Conservation (phyloP, 2,329 filamentous ascomycete species). For the Fusarium succisae region DNA sequence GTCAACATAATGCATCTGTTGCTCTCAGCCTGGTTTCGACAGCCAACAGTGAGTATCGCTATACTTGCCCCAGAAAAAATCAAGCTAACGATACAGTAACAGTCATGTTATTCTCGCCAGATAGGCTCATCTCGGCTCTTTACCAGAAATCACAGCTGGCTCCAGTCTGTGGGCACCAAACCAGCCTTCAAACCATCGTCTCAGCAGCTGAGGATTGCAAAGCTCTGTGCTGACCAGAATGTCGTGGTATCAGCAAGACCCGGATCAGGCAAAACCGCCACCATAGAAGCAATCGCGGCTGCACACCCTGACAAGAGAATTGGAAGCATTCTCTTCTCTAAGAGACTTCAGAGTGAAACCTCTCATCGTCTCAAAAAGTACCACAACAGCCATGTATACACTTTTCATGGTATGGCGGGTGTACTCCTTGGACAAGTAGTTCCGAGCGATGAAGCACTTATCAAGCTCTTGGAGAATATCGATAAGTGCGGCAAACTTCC, state of each 20-base stretch:
- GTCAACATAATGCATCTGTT: background rate
- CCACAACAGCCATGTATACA: slow-evolving; percentile 32
- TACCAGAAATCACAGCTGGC: background rate
- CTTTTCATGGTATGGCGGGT: slow-evolving; percentile 42
- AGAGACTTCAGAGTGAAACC: slow-evolving; percentile 41
- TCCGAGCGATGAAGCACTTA: slow-evolving; percentile 30
- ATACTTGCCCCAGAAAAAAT: background rate
- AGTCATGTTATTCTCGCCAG: background rate
- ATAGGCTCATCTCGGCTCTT: background rate
- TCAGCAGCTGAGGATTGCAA: slow-evolving; percentile 40
- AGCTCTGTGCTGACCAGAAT: slow-evolving; percentile 38
- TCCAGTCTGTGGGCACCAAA: background rate
- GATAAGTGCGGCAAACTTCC: slow-evolving; percentile 17
- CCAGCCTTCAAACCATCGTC: slow-evolving; percentile 31
- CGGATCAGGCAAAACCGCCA: slow-evolving; percentile 47
- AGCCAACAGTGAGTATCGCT: slow-evolving; percentile 3
- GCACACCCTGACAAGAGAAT: slow-evolving; percentile 33
- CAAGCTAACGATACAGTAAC: background rate
- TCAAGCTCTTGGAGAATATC: slow-evolving; percentile 4
- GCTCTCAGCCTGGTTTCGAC: background rate
- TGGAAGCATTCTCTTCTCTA: slow-evolving; percentile 42
- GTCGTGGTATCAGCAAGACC: slow-evolving; percentile 47
- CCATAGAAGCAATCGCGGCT: slow-evolving; percentile 43
- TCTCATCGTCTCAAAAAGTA: slow-evolving; percentile 33
- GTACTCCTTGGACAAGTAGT: slow-evolving; percentile 26